Percentiles rank a stretch among this genome's conserved stretches.
Conservation (phyloP, 2,329 filamentous ascomycete genomes). For the Zymoseptoria tritici region DNA sequence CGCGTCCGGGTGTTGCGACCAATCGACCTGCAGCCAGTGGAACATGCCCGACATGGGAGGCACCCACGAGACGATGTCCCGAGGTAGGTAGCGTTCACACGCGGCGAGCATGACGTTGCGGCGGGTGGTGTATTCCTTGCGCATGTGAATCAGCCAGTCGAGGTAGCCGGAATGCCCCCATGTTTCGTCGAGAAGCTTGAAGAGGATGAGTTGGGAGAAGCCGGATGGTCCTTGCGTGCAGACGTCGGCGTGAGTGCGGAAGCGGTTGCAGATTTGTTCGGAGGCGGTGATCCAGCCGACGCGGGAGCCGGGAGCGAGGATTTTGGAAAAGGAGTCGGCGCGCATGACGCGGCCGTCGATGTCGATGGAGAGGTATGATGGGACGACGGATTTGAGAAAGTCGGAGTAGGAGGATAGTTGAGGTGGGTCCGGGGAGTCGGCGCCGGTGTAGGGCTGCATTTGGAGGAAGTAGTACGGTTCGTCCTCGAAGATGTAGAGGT, state of each 20-base stretch:
- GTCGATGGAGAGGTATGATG: constrained; percentile 76
- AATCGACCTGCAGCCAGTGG: constrained; percentile 68
- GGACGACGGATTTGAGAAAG: constrained; percentile 66
- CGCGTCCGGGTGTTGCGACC: constrained; percentile 56
- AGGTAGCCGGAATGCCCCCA: constrained; percentile 93
- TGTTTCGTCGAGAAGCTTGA: constrained; percentile 83
- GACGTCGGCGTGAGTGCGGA: constrained; percentile 72
- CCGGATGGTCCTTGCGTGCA: constrained; percentile 80
- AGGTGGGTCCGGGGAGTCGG: constrained; percentile 44
- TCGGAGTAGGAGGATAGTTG: constrained; percentile 58
- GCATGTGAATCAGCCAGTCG: constrained; percentile 77
- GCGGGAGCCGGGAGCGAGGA: constrained; percentile 78
- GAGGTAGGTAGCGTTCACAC: constrained; percentile 70
- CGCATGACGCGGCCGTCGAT: constrained; percentile 79
- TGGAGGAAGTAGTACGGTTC: constrained; percentile 94
- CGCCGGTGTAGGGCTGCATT: constrained; percentile 65
- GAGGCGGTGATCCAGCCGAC: constrained; percentile 88
- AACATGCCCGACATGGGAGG: constrained; percentile 90
- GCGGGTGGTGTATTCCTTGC: constrained; percentile 71
- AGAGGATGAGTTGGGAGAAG: constrained; percentile 73
- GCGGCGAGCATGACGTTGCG: constrained; percentile 70
- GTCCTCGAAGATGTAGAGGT: constrained; percentile 81
- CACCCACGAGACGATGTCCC: constrained; percentile 68
- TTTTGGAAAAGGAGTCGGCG: constrained; percentile 91
- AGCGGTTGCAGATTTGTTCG: constrained; percentile 75